These are phyloP conservation scores for Ceratobasidium sp. DNA, from an alignment of 1,284 basidiomycete genomes.

Conservation along the genomic window DNA sequence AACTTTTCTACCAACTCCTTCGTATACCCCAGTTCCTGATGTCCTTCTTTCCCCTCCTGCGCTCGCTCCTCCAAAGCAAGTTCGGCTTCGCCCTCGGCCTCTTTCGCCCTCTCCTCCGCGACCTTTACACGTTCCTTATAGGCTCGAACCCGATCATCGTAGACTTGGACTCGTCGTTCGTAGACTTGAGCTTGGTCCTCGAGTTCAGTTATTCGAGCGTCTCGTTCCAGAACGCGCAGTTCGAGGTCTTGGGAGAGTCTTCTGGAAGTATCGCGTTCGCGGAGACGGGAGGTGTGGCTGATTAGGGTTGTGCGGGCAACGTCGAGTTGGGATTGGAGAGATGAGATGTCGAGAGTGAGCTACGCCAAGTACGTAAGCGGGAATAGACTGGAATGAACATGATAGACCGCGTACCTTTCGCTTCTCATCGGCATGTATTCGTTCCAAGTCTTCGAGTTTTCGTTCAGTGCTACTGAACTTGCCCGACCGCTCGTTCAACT, in stretches of 20 bases:
- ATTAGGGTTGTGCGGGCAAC: conserved; percentile 64
- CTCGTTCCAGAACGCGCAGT: conserved; percentile 20
- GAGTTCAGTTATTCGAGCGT: conserved; percentile 60
- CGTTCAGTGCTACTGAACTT: conserved; percentile 64
- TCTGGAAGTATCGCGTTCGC: conserved; percentile 52
- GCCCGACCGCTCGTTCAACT: conserved; percentile 48
- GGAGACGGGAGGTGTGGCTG: conserved; percentile 69
- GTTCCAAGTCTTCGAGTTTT: conserved; percentile 77
- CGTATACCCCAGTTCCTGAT: conserved; percentile 67
- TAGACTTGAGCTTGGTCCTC: conserved; percentile 75
- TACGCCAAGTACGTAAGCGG: not conserved
- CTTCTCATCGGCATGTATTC: conserved; percentile 75
- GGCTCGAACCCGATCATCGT: conserved; percentile 36
- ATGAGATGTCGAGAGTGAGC: conserved; percentile 65
- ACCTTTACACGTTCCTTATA: conserved; percentile 37
- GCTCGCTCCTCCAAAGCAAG: conserved; percentile 68
- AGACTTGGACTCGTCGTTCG: conserved; percentile 58
- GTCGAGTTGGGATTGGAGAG: conserved; percentile 69
- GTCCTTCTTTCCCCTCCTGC: conserved; percentile 67
- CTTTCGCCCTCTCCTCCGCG: conserved; percentile 55
- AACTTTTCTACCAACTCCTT: conserved; percentile 64
- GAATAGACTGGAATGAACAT: conserved; percentile 18
- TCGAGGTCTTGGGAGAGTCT: conserved; percentile 34
- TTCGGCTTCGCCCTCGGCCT: conserved; percentile 73
- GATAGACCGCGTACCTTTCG: conserved; percentile 65